These are phyloP conservation scores for Pouteria campechiana DNA, from an alignment of 179 eudicot species.

Conservation along the genomic window DNA sequence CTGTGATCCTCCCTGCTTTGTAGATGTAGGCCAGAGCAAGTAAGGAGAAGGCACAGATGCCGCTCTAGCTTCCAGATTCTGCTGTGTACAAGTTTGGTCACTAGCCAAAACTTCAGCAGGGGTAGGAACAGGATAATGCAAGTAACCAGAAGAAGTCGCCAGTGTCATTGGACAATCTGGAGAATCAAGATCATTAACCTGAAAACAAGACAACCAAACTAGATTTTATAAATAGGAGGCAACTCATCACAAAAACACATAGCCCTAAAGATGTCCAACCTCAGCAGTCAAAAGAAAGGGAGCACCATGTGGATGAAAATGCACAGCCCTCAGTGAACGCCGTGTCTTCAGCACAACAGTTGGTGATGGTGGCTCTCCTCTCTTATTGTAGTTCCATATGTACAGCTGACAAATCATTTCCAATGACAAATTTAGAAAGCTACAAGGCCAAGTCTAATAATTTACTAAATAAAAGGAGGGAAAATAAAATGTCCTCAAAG, in stretches of 20 bases:
- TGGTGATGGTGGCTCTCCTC: conserved; percentile 56
- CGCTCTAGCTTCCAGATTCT: conserved; percentile 40
- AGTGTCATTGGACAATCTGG: conserved; percentile 59
- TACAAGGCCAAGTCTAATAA: no score
- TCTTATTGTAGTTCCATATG: conserved; percentile 72
- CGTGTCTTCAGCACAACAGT: conserved; percentile 62
- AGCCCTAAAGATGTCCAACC: conserved; percentile 16
- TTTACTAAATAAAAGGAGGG: no score
- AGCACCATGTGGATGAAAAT: conserved; percentile 77
- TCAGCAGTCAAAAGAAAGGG: conserved; percentile 74
- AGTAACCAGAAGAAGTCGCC: conserved; percentile 53
- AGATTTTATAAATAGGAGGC: conserved; percentile 2
- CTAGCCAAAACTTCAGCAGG: conserved; percentile 53
- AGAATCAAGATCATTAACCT: conserved; percentile 81
- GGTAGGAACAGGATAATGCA: conserved; percentile 55
- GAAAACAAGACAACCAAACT: conserved; percentile 11
- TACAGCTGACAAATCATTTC: no score
- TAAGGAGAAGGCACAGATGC: conserved; percentile 47
- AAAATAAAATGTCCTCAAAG: no score
- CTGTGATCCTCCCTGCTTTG: no score
- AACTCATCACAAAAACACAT: conserved; percentile 1
- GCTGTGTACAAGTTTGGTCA: conserved; percentile 23
- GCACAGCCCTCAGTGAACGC: conserved; percentile 79
- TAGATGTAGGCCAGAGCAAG: conserved; percentile 31
- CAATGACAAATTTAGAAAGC: no score